Base-by-base conservation (phyloP, 768 basidiomycete species). In the Clavulina sp. region DNA sequence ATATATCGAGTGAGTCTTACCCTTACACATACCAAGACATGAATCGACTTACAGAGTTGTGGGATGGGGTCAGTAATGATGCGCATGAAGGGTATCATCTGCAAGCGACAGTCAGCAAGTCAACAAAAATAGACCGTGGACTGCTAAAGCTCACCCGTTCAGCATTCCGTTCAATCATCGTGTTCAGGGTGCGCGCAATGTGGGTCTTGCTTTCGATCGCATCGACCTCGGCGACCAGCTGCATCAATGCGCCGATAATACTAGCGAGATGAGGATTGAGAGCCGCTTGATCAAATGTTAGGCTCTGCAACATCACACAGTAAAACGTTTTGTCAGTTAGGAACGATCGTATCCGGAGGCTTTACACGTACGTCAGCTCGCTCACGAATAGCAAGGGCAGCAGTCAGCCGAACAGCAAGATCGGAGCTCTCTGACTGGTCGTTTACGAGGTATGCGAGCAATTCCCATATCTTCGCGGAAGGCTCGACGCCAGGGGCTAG, bases 361-460 rank as follows among this genome's bases (percentile, higher is more conserved):
- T 34, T 32, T 26, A 36, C 2, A 53, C 85, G 57, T 66, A 92
- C 91, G 62, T 93, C 83, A 23, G 89, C 74, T 59, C 86, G 86
- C 61, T 89, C 81, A 34, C 77, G 73, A 28, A 96, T 61, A 9
- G 88, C 80, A 23, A 76, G 70, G 0, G 85, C 82, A 24, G 91
- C 81, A 1, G 87, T 88, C 32, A 96, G 69, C 3, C 88, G 77
- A 46, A 96, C 89, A 16, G 89, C 91, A 23, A 75, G 69, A 60
- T 93, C 88, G 2, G 83, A 78, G 5, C 84, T 78, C 4, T 73
- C 68, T 3, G 78, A 73, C 41, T 76, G 73, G 55, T 84, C 80
- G 54, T 72, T 70, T 47, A 96, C 63, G 23, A 96, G 73, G 60
- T 85, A 78, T 5, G 83, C 69, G 0, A 96, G 70, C 29, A 89